phyloP scores from a whole-genome alignment of 768 basidiomycete genomes.

The Boletus insuetus region DNA sequence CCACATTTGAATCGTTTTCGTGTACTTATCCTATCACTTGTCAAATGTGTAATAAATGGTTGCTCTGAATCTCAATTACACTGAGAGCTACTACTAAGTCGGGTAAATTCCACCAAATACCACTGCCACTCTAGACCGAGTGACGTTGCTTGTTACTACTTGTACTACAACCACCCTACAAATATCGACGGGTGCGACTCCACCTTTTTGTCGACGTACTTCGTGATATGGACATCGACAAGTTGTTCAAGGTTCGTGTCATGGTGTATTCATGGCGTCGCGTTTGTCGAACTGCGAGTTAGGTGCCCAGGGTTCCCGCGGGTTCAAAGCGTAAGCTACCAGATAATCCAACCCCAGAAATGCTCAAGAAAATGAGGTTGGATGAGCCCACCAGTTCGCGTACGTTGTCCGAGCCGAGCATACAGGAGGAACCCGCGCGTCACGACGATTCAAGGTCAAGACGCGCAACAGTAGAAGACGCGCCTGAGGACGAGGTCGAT shows the following conservation, averaged over 20 bases:
- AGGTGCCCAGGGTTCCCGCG: slow-evolving; percentile 68
- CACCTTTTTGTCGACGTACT: background rate
- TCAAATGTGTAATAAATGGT: slow-evolving; percentile 3
- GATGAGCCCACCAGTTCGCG: slow-evolving; percentile 33
- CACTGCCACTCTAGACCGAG: too few relatives aligned
- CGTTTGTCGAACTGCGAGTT: background rate
- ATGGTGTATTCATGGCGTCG: background rate
- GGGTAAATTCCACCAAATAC: too few relatives aligned
- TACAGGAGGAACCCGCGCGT: slow-evolving; percentile 7
- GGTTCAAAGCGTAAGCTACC: slow-evolving; percentile 73
- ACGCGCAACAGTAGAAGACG: slow-evolving; percentile 59
- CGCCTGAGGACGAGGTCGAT: slow-evolving; percentile 31
- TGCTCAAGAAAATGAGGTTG: slow-evolving; percentile 76
- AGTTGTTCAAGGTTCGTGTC: slow-evolving; percentile 43
- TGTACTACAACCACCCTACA: background rate
- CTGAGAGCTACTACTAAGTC: too few relatives aligned
- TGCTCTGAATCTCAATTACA: too few relatives aligned
- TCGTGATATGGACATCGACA: slow-evolving; percentile 46
- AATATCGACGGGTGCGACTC: background rate
- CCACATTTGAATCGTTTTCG: background rate
- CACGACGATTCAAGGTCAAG: slow-evolving; percentile 31
- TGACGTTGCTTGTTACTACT: background rate
- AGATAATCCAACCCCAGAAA: slow-evolving; percentile 74
- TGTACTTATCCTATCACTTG: slow-evolving; percentile 1
- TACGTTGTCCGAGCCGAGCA: slow-evolving; percentile 4